phyloP scores from a whole-genome alignment of 2,329 filamentous ascomycete genomes.

The Geoglossum cookeanum region DNA sequence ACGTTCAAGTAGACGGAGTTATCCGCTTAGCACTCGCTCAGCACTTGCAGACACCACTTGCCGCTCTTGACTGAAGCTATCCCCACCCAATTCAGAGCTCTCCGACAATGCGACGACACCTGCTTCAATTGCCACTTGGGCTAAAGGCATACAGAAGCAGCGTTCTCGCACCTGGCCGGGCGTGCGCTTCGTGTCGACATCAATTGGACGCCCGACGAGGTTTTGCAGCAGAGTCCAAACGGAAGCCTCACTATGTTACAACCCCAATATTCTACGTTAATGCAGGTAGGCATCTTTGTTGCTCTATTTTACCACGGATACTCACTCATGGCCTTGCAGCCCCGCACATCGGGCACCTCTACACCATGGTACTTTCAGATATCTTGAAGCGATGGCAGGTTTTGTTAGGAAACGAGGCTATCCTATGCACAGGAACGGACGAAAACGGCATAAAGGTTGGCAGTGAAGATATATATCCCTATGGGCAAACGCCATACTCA shows the following conservation, averaged over 20 bases:
- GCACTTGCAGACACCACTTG: not conserved
- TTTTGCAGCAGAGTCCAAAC: constrained; percentile 5
- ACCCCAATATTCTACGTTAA: constrained; percentile 99
- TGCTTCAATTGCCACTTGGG: not conserved
- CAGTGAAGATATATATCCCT: not conserved
- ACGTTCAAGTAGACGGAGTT: too few relatives aligned
- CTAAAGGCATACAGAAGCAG: not conserved
- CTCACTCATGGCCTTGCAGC: constrained; percentile 28
- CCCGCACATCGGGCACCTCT: constrained; percentile 87
- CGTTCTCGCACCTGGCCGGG: not conserved
- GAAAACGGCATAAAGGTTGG: constrained; percentile 82
- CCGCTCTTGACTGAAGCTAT: not conserved
- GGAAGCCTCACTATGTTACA: constrained; percentile 86
- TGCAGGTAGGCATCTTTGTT: constrained; percentile 40
- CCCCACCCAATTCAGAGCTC: not conserved
- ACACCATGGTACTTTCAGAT: constrained; percentile 79
- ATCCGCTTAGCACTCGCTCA: too few relatives aligned
- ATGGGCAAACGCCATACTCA: not conserved
- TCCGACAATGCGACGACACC: not conserved
- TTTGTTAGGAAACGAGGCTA: constrained; percentile 49
- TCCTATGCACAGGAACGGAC: constrained; percentile 80
- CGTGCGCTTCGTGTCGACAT: not conserved
- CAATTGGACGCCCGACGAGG: not conserved
- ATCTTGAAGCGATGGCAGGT: constrained; percentile 82
- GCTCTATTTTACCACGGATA: not conserved